These are phyloP conservation scores for Naganishia antarctica DNA, from an alignment of 768 basidiomycete genomes.

Conservation along the genomic window DNA sequence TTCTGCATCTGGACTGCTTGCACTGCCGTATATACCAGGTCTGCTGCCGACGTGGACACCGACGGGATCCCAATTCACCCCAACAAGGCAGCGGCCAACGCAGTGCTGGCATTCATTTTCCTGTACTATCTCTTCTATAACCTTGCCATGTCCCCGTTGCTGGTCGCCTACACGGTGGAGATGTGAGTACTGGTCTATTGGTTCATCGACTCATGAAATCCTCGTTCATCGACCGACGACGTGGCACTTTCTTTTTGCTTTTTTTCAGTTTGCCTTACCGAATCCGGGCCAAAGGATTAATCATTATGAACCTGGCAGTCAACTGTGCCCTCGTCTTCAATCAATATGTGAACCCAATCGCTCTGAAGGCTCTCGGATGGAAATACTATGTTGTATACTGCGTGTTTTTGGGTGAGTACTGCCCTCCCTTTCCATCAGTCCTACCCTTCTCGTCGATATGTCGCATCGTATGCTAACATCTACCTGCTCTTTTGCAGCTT, in stretches of 20 bases:
- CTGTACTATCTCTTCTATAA: constrained; percentile 74
- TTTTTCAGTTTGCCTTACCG: constrained; percentile 63
- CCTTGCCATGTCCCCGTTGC: constrained; percentile 77
- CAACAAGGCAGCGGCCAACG: constrained; percentile 51
- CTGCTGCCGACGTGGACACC: constrained; percentile 1
- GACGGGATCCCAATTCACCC: constrained; percentile 5
- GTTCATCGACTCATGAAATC: no score
- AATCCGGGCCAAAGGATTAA: constrained; percentile 81
- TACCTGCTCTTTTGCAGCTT: constrained; percentile 29
- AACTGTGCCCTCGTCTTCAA: constrained; percentile 44
- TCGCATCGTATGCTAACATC: no score
- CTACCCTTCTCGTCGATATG: no score
- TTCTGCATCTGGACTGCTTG: constrained; percentile 22
- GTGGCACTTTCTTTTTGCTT: no score
- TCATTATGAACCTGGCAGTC: constrained; percentile 56
- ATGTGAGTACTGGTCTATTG: no score
- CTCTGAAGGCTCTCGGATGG: constrained; percentile 33
- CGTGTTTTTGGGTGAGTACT: no score
- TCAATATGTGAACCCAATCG: constrained; percentile 41
- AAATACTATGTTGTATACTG: constrained; percentile 37
- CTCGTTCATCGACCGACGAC: no score
- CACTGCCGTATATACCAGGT: constrained; percentile 18
- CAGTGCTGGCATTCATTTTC: constrained; percentile 79
- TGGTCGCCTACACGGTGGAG: constrained; percentile 81
- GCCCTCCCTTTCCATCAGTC: no score